These are phyloP conservation scores for Tetrahymena borealis DNA, from an alignment of 73 alveolate species.

Conservation along the genomic window DNA sequence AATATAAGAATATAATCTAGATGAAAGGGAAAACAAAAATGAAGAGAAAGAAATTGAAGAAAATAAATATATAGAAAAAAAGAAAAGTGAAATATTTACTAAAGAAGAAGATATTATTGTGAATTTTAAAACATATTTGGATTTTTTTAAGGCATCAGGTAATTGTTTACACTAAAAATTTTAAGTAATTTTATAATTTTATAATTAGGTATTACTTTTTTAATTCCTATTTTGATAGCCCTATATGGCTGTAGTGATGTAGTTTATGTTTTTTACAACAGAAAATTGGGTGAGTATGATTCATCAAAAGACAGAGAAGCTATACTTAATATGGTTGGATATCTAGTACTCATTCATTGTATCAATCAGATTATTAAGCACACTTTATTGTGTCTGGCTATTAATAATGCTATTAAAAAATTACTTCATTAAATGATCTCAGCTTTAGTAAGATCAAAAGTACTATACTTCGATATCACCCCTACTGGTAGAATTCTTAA, in stretches of 20 bases:
- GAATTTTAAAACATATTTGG: background rate
- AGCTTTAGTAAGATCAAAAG: background rate
- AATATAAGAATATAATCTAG: background rate
- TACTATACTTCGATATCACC: slow-evolving; percentile 58
- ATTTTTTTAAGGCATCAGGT: background rate
- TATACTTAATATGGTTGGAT: background rate
- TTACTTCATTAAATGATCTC: background rate
- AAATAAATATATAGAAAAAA: no score
- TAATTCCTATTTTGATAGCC: background rate
- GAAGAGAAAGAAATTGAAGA: background rate
- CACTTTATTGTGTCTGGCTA: background rate
- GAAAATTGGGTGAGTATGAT: background rate
- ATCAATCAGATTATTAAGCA: background rate
- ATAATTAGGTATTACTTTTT: background rate
- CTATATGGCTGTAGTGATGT: background rate
- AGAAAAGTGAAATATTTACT: background rate
- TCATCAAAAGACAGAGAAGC: background rate
- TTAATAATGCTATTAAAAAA: background rate
- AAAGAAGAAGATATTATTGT: background rate
- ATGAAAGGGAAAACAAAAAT: background rate
- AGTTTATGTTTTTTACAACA: background rate
- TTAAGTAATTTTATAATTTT: background rate
- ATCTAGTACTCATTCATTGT: background rate
- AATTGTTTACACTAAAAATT: background rate
- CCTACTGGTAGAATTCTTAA: slow-evolving; percentile 79